Evolutionary conservation across 139 green algal species (phyloP), one percentile per base, ranked within the genome.

Genomic region (Chlorella sorokiniana): DNA sequence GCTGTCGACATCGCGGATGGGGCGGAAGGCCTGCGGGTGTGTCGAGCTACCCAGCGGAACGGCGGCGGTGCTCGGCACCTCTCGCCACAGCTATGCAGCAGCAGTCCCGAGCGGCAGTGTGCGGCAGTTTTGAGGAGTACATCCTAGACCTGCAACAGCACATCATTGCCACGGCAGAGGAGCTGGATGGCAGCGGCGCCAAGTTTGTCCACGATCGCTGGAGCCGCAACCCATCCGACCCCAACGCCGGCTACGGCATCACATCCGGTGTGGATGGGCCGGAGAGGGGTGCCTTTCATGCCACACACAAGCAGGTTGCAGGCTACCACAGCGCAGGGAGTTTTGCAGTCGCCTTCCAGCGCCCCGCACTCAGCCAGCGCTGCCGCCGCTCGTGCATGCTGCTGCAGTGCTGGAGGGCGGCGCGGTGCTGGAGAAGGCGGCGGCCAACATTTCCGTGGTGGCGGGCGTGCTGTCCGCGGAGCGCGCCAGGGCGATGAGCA

Each of bases 351-450:
- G n/a, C n/a, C n/a, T n/a, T n/a, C n/a, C n/a, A n/a, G n/a, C n/a
- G n/a, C n/a, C n/a, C n/a, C n/a, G n/a, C 48, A 56, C 48, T 56
- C 48, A 56, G 16, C 16, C 48, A 56, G 14, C 11, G 11, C n/a
- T 10, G 56, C 22, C 18, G 56, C 16, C 56, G 18, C 20, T 54
- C 6, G 20, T 54, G 38, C n/a, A n/a, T n/a, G n/a, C n/a, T n/a
- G n/a, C n/a, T 76, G 52, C 73, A 79, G 73, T 82, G 76, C 85
- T 99, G n/a, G 92, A 98, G 84, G 93, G 89, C 51, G 96, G 96
- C 0, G 25, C 81, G 27, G 41, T 99, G 35, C 84, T 99, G 33
- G 96, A 99, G 83, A 99, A 99, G 87, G 94, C 90, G 27, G 94
- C 94, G 14, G 91, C 89, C 51, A 98, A 97, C 87, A 89, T 95